A percentile compares a stretch with the other conserved stretches of the same genome.
These are phyloP conservation scores for Sugiyamaella paludigena DNA, from an alignment of 1,139 yeast species.

Conservation along the genomic window DNA sequence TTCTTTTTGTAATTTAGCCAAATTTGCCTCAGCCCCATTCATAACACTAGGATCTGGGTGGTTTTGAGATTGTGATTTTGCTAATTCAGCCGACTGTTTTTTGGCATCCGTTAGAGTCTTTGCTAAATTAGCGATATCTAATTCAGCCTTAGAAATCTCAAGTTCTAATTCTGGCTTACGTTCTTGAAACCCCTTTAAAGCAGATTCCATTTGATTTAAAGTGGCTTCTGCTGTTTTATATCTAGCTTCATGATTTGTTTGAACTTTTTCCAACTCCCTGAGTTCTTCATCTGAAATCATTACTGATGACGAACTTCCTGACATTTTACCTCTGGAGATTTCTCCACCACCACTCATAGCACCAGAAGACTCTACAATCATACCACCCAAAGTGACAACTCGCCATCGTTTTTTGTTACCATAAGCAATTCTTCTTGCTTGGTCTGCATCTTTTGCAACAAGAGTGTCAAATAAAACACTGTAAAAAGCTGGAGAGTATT, in stretches of 20 bases:
- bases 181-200: slow-evolving; percentile 57
- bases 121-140: slow-evolving; percentile 65
- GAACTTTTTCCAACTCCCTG: slow-evolving; percentile 54
- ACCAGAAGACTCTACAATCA: slow-evolving; percentile 91
- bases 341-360: slow-evolving; percentile 92
- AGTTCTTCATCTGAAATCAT: slow-evolving; percentile 58
- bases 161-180: slow-evolving; percentile 69
- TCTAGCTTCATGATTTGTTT: slow-evolving; percentile 54
- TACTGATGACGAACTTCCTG: slow-evolving; percentile 39
- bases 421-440: slow-evolving; percentile 87
- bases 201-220: slow-evolving; percentile 57
- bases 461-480: slow-evolving; percentile 83
- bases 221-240: slow-evolving; percentile 53
- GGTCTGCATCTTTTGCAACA: slow-evolving; percentile 73
- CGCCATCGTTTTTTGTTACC: slow-evolving; percentile 68
- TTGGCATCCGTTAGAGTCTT: slow-evolving; percentile 48
- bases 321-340: slow-evolving; percentile 65
- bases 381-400: slow-evolving; percentile 92
- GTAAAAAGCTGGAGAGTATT: slow-evolving; percentile 84
- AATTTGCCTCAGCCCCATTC: slow-evolving; percentile 42
- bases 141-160: slow-evolving; percentile 53
- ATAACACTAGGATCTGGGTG: slow-evolving; percentile 26
- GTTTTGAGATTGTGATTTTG: slow-evolving; percentile 20
- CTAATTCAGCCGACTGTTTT: slow-evolving; percentile 32
- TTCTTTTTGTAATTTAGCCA: slow-evolving; percentile 41